Evolutionary conservation across 1,284 basidiomycete species (phyloP), one percentile per base, ranked within the genome.

Genomic region (Abortiporus biennis): DNA sequence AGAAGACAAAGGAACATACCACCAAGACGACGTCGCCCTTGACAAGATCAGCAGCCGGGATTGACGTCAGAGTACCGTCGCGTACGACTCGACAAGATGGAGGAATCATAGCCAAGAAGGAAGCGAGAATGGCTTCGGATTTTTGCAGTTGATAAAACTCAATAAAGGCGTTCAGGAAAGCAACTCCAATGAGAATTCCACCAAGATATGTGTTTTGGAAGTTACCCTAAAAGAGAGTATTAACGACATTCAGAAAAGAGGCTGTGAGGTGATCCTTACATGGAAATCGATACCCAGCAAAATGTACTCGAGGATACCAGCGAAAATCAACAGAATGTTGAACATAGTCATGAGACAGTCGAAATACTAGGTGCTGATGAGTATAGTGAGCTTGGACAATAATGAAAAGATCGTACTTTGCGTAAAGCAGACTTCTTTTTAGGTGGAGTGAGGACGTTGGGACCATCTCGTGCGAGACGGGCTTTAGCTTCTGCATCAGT

Each of bases 131-230:
- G 27, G 79, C 78, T 54, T 82, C 80, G 11, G 79, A 80, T 54
- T 81, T 80, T 61, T 82, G 78, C 25, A 80, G 68, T 62, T 82
- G 80, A 60, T 80, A 81, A 56, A 78, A 84, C 57, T 83, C 80
- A 54, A 83, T 81, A 49, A 74, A 72, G 5, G 79, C 80, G 49
- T 83, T 84, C 44, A 83, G 60, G 58, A 84, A 81, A 6, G 80
- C 80, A 16, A 82, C 80, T n/a, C 64, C 66, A 44, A 82, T 81
- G 46, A 84, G 64, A 51, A 84, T 82, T 17, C 73, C 80, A 19
- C 80, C 80, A 16, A 83, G 72, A 60, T 83, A 84, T 0, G 78
- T 79, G 52, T 82, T 83, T 43, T 68, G 63, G 50, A 80, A 79
- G 63, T 79, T 82, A 44, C 63, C 64, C 75, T 81, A 41, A 30